phyloP scores from a whole-genome alignment of 495 filamentous ascomycete genomes.

The Xylaria telfairii region DNA sequence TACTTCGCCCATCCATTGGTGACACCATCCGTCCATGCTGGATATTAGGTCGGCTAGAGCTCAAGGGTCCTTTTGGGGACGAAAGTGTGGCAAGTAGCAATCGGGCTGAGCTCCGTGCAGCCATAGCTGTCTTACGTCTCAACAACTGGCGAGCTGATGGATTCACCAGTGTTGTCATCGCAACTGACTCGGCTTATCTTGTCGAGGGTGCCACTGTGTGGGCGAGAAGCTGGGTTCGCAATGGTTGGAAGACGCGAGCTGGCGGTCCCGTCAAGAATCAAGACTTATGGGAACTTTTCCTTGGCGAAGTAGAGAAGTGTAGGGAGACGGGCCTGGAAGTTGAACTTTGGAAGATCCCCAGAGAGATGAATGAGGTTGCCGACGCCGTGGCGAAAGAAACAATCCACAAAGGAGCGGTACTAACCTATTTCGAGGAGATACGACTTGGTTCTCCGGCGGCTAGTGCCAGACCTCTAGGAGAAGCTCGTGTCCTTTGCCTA shows the following conservation, averaged over 20 bases:
- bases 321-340: slow-evolving; percentile 34
- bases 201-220: slow-evolving; percentile 42
- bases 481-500: slow-evolving; percentile 10
- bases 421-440: slow-evolving; percentile 6
- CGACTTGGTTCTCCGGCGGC: slow-evolving; percentile 2
- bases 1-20: slow-evolving; percentile 23
- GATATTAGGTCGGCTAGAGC: slow-evolving; percentile 36
- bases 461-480: slow-evolving; percentile 9
- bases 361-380: slow-evolving; percentile 37
- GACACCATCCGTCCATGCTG: slow-evolving; percentile 27
- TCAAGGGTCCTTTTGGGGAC: slow-evolving; percentile 15
- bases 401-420: slow-evolving; percentile 25
- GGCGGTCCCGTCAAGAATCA: slow-evolving; percentile 41
- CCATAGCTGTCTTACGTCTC: slow-evolving; percentile 45
- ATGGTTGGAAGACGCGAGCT: slow-evolving; percentile 35
- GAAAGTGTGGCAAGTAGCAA: slow-evolving; percentile 43
- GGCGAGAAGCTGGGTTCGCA: slow-evolving; percentile 36
- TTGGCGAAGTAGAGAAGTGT: slow-evolving; percentile 30
- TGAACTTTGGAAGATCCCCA: slow-evolving; percentile 46
- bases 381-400: slow-evolving; percentile 35
- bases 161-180: slow-evolving; percentile 43
- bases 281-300: slow-evolving; percentile 47
- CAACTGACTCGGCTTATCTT: slow-evolving; percentile 48
- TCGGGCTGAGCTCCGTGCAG: slow-evolving; percentile 50
- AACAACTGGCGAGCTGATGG: slow-evolving; percentile 37